Conservation (phyloP, 768 basidiomycete species). For the Asterophora lycoperdoides region DNA sequence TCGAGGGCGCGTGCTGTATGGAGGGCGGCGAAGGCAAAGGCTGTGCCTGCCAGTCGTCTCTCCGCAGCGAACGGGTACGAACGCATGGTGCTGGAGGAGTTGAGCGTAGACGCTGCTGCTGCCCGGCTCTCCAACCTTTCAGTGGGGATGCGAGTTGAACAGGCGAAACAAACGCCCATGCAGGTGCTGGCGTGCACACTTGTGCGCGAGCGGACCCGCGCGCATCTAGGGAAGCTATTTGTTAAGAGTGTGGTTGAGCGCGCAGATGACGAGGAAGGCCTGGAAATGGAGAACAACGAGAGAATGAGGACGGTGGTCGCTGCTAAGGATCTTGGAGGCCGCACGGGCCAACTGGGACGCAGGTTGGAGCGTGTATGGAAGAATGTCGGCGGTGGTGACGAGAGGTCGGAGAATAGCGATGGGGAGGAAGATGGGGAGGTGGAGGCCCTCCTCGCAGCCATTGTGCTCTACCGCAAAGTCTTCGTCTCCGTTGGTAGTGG, state of each 20-base stretch:
- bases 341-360: constrained; percentile 48
- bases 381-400: constrained; percentile 13
- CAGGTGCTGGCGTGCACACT: constrained; percentile 47
- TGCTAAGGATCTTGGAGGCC: constrained; percentile 61
- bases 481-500: constrained; percentile 36
- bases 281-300: constrained; percentile 29
- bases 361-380: constrained; percentile 56
- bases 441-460: constrained; percentile 50
- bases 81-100: constrained; percentile 46
- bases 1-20: constrained; percentile 41
- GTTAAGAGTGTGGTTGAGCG: constrained; percentile 33
- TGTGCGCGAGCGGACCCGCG: constrained; percentile 48
- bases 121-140: constrained; percentile 27
- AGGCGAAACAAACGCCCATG: constrained; percentile 31
- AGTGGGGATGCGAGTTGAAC: constrained; percentile 14
- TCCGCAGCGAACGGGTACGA: constrained; percentile 40
- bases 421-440: constrained; percentile 40
- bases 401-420: constrained; percentile 14
- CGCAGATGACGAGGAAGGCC: constrained; percentile 30
- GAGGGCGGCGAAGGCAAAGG: constrained; percentile 18
- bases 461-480: constrained; percentile 57
- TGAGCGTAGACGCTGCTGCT: constrained; percentile 53
- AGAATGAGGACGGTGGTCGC: constrained; percentile 50
- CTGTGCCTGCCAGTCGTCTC: constrained; percentile 12
- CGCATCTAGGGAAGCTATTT: constrained; percentile 53